phyloP scores from a whole-genome alignment of 192 early-diverging fungal genomes.

The Haplosporangium gracile region DNA sequence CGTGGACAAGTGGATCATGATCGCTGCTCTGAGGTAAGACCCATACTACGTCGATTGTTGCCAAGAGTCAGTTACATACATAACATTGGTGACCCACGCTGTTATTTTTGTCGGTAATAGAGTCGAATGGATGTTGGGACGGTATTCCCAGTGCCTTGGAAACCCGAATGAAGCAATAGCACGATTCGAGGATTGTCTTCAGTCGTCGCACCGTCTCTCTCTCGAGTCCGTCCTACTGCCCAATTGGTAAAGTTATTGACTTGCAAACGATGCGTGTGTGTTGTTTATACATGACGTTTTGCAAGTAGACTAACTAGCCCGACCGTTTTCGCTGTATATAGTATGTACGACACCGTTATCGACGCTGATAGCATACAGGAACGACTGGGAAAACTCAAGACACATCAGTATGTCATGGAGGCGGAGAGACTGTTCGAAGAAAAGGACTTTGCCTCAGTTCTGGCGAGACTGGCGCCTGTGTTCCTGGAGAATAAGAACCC shows the following conservation, averaged over 20 bases:
- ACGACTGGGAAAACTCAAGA: conserved; percentile 41
- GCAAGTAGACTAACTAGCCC: neutral
- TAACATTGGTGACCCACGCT: neutral
- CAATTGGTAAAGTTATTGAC: conserved; percentile 29
- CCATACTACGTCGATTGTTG: neutral
- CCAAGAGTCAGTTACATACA: neutral
- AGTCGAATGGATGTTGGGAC: conserved; percentile 33
- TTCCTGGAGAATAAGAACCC: conserved; percentile 15
- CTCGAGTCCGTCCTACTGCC: conserved; percentile 12
- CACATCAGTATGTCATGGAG: conserved; percentile 53
- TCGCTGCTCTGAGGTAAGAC: conserved; percentile 14
- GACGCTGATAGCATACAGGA: conserved; percentile 24
- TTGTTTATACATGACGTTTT: neutral
- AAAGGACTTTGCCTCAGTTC: conserved; percentile 52
- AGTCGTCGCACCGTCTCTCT: neutral
- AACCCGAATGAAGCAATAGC: conserved; percentile 38
- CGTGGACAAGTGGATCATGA: neutral
- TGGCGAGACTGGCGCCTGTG: conserved; percentile 48
- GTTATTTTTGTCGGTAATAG: conserved; percentile 5
- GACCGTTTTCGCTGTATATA: neutral
- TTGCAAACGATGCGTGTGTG: neutral
- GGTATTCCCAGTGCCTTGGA: conserved; percentile 44
- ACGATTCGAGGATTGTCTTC: conserved; percentile 32
- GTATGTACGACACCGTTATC: conserved; percentile 57
- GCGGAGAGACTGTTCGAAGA: conserved; percentile 42